Percentiles rank a stretch among this genome's conserved stretches.
These are phyloP conservation scores for Globisporangium spiculum DNA, from an alignment of 352 stramenopile genomes.

Conservation along the genomic window DNA sequence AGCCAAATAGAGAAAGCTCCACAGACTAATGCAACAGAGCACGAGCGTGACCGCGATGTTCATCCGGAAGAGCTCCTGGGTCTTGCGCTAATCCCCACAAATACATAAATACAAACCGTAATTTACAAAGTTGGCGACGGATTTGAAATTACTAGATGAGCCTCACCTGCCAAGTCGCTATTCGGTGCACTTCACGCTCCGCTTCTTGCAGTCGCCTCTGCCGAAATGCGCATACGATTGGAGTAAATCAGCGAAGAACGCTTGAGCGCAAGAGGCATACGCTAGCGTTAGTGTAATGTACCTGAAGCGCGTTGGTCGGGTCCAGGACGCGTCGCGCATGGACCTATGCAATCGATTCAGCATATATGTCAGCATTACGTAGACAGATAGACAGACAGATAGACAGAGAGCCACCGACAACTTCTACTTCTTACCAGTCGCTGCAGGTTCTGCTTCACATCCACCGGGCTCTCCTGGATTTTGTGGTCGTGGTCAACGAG, in stretches of 20 bases:
- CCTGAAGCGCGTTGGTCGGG: conserved; percentile 40
- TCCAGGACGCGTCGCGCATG: conserved; percentile 44
- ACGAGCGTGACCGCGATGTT: conserved; percentile 33
- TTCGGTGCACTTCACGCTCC: conserved; percentile 33
- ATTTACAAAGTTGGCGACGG: too few species aligned
- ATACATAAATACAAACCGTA: background rate
- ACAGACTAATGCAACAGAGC: conserved; percentile 39
- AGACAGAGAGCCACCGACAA: background rate
- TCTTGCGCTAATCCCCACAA: conserved; percentile 24
- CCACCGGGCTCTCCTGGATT: background rate
- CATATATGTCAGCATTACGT: background rate
- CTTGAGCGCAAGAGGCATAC: background rate
- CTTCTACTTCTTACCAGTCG: conserved; percentile 29
- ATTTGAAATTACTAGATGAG: too few species aligned
- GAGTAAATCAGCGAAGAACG: too few species aligned
- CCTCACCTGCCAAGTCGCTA: conserved; percentile 33
- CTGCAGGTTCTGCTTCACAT: conserved; percentile 33
- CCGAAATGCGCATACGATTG: background rate
- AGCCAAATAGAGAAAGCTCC: conserved; percentile 16
- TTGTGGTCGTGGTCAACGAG: conserved; percentile 17
- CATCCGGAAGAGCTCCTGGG: conserved; percentile 32
- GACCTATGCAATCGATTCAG: conserved; percentile 18
- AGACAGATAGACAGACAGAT: background rate
- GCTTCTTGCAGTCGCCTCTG: conserved; percentile 43
- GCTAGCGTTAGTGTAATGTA: background rate